These are phyloP conservation scores for Aspergillus terreus DNA, from an alignment of 2,329 filamentous ascomycete genomes.

Conservation along the genomic window DNA sequence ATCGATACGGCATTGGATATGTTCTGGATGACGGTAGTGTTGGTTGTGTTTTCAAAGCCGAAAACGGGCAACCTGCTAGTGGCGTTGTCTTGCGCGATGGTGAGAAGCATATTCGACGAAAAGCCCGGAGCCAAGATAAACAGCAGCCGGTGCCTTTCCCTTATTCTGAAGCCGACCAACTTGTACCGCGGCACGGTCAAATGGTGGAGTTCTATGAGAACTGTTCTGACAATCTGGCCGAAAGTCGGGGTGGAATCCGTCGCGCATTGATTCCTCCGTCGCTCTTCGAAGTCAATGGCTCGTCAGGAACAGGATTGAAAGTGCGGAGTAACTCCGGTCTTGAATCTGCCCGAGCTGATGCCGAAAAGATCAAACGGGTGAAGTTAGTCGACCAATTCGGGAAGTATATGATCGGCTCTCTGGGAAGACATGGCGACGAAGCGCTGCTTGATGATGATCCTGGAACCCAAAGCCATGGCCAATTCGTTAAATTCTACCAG, in stretches of 20 bases:
- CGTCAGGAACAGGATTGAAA: conserved; percentile 26
- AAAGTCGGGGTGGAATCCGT: conserved; percentile 35
- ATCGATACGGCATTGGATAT: conserved; percentile 50
- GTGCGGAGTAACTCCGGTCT: conserved; percentile 29
- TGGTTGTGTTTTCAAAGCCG: conserved; percentile 48
- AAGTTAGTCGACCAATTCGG: conserved; percentile 49
- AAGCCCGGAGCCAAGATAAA: conserved; percentile 38
- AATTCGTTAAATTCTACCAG: conserved; percentile 50
- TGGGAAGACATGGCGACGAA: conserved; percentile 40
- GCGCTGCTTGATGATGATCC: conserved; percentile 26
- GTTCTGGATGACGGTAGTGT: conserved; percentile 50
- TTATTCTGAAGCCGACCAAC: conserved; percentile 42
- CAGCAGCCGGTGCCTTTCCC: conserved; percentile 20
- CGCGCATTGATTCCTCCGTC: conserved; percentile 38
- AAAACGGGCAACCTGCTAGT: conserved; percentile 41
- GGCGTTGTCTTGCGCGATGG: conserved; percentile 46
- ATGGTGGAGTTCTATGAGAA: conserved; percentile 49
- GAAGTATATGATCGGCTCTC: conserved; percentile 50
- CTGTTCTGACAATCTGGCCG: conserved; percentile 28
- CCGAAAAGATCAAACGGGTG: conserved; percentile 47
- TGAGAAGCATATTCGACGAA: conserved; percentile 44
- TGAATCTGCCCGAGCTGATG: conserved; percentile 36
- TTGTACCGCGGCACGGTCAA: conserved; percentile 41
- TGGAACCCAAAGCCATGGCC: conserved; percentile 24
- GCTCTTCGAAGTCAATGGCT: conserved; percentile 36